Conservation (phyloP, 768 basidiomycete species). For the Phanerochaete sordida region DNA sequence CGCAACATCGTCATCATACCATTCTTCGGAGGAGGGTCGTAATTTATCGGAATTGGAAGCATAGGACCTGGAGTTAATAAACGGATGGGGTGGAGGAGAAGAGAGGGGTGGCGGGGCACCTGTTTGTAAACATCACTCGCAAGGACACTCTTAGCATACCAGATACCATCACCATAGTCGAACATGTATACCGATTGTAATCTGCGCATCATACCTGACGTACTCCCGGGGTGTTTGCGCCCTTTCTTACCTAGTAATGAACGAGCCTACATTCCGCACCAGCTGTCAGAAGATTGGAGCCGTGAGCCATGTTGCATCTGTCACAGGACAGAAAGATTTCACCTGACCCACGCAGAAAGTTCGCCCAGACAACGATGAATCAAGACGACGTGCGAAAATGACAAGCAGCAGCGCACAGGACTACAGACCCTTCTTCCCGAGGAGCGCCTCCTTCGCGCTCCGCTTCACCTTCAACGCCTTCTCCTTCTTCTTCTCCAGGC, state of each 20-base stretch:
- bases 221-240: too few species aligned
- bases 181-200: too few species aligned
- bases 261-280: neutral
- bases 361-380: neutral
- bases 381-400: neutral
- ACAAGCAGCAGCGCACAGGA: neutral
- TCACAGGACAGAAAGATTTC: neutral
- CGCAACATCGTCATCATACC: neutral
- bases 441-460: conserved; percentile 50
- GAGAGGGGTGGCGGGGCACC: neutral
- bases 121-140: neutral
- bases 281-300: neutral
- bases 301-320: neutral
- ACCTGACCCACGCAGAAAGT: neutral
- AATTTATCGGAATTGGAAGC: neutral
- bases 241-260: too few species aligned
- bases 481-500: conserved; percentile 55
- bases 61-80: neutral
- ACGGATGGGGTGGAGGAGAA: neutral
- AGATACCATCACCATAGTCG: too few species aligned
- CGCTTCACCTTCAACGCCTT: conserved; percentile 32
- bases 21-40: neutral
- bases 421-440: conserved; percentile 46
- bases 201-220: too few species aligned
- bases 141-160: neutral